These are phyloP conservation scores for Torulaspora gathmanii DNA, from an alignment of 805 yeast genomes.

Conservation along the genomic window DNA sequence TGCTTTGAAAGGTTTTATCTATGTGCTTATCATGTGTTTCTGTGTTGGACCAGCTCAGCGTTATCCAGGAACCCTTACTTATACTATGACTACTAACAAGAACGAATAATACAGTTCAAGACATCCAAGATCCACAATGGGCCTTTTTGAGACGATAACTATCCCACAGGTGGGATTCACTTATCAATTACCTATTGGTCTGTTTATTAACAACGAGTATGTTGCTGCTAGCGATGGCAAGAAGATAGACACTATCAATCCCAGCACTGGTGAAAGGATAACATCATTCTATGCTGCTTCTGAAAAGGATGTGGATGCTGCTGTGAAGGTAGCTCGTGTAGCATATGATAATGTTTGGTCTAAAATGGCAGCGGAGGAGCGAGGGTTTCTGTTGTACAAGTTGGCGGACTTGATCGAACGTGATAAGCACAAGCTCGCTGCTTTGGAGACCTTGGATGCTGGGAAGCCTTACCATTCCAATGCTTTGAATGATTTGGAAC, in stretches of 20 bases:
- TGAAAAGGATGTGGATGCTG: slow-evolving; percentile 45
- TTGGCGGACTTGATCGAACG: slow-evolving; percentile 45
- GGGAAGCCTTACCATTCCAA: slow-evolving; percentile 51
- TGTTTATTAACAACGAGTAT: slow-evolving; percentile 56
- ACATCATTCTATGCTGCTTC: slow-evolving; percentile 46
- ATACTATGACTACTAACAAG: neutral
- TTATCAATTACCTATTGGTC: slow-evolving; percentile 55
- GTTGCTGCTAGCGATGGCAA: slow-evolving; percentile 37
- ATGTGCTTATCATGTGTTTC: no score
- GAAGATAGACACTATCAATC: slow-evolving; percentile 43
- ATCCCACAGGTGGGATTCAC: slow-evolving; percentile 29
- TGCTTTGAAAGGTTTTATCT: no score
- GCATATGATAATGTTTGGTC: slow-evolving; percentile 46
- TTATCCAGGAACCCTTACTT: neutral
- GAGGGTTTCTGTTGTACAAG: slow-evolving; percentile 41
- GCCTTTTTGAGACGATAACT: slow-evolving; percentile 13
- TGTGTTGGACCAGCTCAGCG: no score
- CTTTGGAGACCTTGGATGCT: slow-evolving; percentile 51
- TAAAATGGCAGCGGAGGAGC: slow-evolving; percentile 40
- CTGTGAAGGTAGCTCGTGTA: slow-evolving; percentile 47
- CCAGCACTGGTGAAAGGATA: slow-evolving; percentile 47
- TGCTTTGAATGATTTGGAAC: slow-evolving; percentile 53
- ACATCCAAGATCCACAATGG: neutral
- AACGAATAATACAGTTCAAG: neutral
- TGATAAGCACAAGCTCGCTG: slow-evolving; percentile 46